phyloP scores from a whole-genome alignment of 1,139 yeast species.

The Saccharomycopsis hybrid region DNA sequence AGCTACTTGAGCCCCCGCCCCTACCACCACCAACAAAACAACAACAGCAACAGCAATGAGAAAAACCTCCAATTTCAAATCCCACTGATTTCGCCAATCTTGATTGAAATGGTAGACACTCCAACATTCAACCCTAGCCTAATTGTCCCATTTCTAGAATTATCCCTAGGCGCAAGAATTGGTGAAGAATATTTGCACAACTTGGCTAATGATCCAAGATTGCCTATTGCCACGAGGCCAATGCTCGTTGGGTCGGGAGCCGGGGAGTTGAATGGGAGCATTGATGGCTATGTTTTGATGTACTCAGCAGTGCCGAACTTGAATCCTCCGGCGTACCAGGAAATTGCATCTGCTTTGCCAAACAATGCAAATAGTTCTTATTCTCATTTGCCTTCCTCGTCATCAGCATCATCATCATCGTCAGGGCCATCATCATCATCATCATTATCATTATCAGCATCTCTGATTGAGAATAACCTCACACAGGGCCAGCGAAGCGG shows the following conservation, averaged over 20 bases:
- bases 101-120: slow-evolving; percentile 65
- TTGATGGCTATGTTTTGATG: slow-evolving; percentile 67
- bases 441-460: neutral
- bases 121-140: slow-evolving; percentile 61
- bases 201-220: slow-evolving; percentile 59
- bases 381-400: neutral
- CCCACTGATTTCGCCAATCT: slow-evolving; percentile 50
- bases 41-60: neutral
- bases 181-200: slow-evolving; percentile 54
- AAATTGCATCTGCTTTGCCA: slow-evolving; percentile 1
- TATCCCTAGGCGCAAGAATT: slow-evolving; percentile 55
- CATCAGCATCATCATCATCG: neutral
- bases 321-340: slow-evolving; percentile 46
- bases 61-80: slow-evolving; percentile 18
- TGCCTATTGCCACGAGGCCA: slow-evolving; percentile 55
- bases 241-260: slow-evolving; percentile 73
- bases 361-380: too few species aligned
- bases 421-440: neutral
- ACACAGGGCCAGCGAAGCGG: too few species aligned
- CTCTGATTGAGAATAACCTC: neutral
- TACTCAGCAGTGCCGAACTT: slow-evolving; percentile 60
- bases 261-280: slow-evolving; percentile 62
- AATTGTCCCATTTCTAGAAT: slow-evolving; percentile 68
- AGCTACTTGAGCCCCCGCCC: too few species aligned
- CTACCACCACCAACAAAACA: neutral